A percentile compares a stretch with the other conserved stretches of the same genome.
phyloP scores from a whole-genome alignment of 1,139 yeast genomes.

The Blastobotrys persicus region DNA sequence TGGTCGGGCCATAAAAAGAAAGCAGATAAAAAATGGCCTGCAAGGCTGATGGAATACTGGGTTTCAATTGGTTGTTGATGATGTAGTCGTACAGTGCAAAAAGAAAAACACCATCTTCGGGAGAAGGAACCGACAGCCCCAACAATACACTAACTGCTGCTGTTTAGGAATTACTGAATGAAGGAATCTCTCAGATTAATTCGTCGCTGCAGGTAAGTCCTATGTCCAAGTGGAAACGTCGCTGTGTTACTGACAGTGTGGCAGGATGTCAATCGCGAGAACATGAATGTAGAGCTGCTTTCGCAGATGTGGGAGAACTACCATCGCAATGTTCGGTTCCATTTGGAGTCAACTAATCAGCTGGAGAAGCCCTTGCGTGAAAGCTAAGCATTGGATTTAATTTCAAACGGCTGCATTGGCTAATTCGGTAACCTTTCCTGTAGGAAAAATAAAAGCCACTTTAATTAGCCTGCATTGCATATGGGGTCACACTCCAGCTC shows the following conservation, averaged over 20 bases:
- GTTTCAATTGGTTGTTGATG: too few relatives aligned
- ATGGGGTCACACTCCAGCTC: not conserved
- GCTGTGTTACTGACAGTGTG: not conserved
- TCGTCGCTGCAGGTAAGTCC: slow-evolving; percentile 47
- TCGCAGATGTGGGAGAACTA: slow-evolving; percentile 84
- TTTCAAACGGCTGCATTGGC: not conserved
- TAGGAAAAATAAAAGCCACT: not conserved
- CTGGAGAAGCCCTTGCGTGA: slow-evolving; percentile 48
- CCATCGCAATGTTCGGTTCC: slow-evolving; percentile 66
- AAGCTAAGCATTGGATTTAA: slow-evolving; percentile 1
- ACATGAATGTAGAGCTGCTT: slow-evolving; percentile 68
- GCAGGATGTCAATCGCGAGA: slow-evolving; percentile 59
- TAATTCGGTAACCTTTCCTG: not conserved
- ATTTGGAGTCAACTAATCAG: slow-evolving; percentile 68
- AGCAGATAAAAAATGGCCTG: not conserved
- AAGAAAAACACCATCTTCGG: too few relatives aligned
- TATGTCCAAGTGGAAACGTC: too few relatives aligned
- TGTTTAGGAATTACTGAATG: slow-evolving; percentile 60
- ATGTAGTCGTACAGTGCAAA: too few relatives aligned
- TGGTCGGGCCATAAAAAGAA: not conserved
- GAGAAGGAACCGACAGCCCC: too few relatives aligned
- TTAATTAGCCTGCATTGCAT: too few relatives aligned
- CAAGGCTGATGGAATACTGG: not conserved
- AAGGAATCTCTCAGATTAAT: slow-evolving; percentile 65
- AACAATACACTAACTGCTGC: not conserved